Conservation (phyloP, 176 grass and related monocot genomes). For the Zizania latifolia region DNA sequence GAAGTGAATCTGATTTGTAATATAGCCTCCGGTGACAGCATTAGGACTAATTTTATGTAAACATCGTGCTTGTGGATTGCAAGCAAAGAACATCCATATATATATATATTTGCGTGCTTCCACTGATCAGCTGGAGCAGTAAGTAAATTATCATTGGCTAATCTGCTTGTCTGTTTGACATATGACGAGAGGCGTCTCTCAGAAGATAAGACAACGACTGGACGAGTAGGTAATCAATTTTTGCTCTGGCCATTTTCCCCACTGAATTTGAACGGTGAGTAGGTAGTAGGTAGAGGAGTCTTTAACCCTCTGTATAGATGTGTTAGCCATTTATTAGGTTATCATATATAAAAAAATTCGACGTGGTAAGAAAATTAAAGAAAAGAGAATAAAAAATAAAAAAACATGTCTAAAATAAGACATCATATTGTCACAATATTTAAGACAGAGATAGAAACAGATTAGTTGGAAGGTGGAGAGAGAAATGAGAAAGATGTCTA, state of each 20-base stretch:
- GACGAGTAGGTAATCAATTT: constrained; percentile 6
- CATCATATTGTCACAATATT: no score
- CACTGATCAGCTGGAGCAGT: background rate
- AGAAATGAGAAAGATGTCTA: no score
- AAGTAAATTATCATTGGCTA: background rate
- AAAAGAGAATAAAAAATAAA: no score
- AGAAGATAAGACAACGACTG: background rate
- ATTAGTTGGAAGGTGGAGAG: no score
- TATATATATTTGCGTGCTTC: constrained; percentile 9
- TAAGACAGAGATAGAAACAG: no score
- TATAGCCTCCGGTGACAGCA: background rate
- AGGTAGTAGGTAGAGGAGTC: constrained; percentile 26
- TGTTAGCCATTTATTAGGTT: no score
- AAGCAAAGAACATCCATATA: background rate
- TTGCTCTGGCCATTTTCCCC: background rate
- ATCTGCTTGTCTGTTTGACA: constrained; percentile 19
- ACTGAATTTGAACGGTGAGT: background rate
- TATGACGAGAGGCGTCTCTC: background rate
- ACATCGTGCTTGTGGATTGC: background rate
- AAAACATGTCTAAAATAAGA: no score
- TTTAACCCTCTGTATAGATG: no score
- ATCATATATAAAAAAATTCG: no score
- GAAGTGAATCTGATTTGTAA: background rate
- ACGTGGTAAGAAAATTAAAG: no score
- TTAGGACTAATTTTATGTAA: background rate